A percentile compares a stretch with the other conserved stretches of the same genome.
Evolutionary conservation across 176 grass and related monocot species (phyloP).

Genomic region (Cenchrus americanus): DNA sequence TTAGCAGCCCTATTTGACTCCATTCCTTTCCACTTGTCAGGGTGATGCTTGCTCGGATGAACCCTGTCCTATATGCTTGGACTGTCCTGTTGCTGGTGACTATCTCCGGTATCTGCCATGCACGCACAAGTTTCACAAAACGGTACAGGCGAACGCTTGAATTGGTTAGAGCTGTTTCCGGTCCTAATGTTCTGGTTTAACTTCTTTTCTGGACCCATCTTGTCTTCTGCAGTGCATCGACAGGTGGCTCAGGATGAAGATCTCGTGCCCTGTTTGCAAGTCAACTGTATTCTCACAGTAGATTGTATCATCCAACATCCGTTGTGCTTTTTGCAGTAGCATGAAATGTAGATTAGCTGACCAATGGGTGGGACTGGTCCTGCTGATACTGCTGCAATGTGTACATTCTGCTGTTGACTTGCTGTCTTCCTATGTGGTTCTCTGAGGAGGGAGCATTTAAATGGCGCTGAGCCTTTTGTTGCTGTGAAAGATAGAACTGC

Average conservation of each 20-base stretch:
- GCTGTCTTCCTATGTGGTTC: background rate
- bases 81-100: conserved; percentile 57
- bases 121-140: conserved; percentile 88
- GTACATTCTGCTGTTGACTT: conserved; percentile 7
- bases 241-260: conserved; percentile 75
- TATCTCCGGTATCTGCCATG: conserved; percentile 72
- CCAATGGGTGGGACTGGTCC: background rate
- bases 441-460: background rate
- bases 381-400: background rate
- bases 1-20: conserved; percentile 15
- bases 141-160: conserved; percentile 40
- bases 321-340: conserved; percentile 13
- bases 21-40: conserved; percentile 41
- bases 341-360: conserved; percentile 23
- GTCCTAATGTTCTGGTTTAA: conserved; percentile 1
- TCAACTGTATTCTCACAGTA: conserved; percentile 46
- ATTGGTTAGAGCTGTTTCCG: background rate
- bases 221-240: conserved; percentile 80
- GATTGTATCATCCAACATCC: background rate
- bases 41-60: conserved; percentile 44
- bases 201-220: conserved; percentile 13
- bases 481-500: background rate
- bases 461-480: background rate
- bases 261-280: conserved; percentile 81
- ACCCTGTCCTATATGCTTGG: conserved; percentile 74